These are phyloP conservation scores for Neurospora sp. DNA, from an alignment of 495 filamentous ascomycete species.

Conservation along the genomic window DNA sequence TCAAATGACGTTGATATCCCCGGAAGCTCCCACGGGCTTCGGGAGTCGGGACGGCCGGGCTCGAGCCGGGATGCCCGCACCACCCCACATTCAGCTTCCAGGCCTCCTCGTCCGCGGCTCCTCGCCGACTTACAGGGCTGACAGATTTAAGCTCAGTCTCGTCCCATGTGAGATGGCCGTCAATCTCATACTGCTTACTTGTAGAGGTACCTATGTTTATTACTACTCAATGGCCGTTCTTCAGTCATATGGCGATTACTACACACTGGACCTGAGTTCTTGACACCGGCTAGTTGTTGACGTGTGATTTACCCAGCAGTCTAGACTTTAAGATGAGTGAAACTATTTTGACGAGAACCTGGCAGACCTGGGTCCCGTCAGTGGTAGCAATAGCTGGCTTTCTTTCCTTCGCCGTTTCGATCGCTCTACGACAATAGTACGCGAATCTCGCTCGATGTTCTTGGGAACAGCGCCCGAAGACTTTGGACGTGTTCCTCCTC, in stretches of 20 bases:
- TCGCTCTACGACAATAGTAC: constrained; percentile 53
- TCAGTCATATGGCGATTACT: background rate
- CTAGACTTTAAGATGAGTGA: background rate
- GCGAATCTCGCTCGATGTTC: constrained; percentile 76
- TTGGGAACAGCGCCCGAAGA: constrained; percentile 62
- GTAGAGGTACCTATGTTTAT: background rate
- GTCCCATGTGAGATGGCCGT: background rate
- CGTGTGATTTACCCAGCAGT: background rate
- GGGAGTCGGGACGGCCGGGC: background rate
- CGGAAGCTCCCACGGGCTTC: background rate
- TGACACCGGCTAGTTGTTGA: background rate
- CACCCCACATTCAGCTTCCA: no score
- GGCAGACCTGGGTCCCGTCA: background rate
- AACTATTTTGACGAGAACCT: background rate
- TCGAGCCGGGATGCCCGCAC: background rate
- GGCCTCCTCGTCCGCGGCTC: no score
- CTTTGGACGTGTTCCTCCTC: constrained; percentile 33
- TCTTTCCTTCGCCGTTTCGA: background rate
- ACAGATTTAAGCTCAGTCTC: background rate
- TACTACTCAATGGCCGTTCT: background rate
- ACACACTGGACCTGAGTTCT: background rate
- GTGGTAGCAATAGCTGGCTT: background rate
- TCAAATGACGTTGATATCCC: background rate
- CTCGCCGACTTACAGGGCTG: background rate
- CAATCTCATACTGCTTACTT: background rate